Base-by-base conservation (phyloP, 768 basidiomycete species). In the Kwoniella mangroviensis region DNA sequence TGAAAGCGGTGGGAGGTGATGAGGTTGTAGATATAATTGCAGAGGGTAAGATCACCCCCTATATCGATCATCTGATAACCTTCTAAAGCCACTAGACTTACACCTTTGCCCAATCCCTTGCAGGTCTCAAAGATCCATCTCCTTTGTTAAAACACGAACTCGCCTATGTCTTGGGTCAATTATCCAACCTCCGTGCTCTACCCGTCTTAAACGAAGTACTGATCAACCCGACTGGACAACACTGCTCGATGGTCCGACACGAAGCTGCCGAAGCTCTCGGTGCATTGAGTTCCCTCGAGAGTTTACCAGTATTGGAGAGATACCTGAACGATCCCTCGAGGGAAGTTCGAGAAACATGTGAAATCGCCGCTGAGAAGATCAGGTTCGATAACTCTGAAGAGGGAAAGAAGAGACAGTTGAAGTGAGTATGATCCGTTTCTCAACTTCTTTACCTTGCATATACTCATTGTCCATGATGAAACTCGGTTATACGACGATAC, bases 211-310 rank as follows among this genome's bases (percentile, higher is more conserved):
- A 92, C 80, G 83, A 85, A 2, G 92, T 95, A 4, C 86, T 99
- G 45, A 85, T 87, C 71, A 86, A 94, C 78, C 90, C 95, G 81
- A 91, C 96, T 82, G 73, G 70, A 4, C 24, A 70, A 60, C 82
- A 83, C 58, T 81, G 82, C 53, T 90, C 93, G 0, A 99, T 99
- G 97, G 97, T 98, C 70, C 87, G 97, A 65, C 97, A 99, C 84
- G 97, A 99, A 92, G 94, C 96, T 60, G 97, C 97, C n/a, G 97
- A 99, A 84, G 97, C 97, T 10, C 91, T 99, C 86, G 97, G 95
- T 51, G 97, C 97, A 0, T 93, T 98, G 45, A 93, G 92, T 9
- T 85, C 88, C 22, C 77, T 86, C 1, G 74, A 84, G 0, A 92
- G 93, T 17, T 78, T 95, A 12, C 87, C 89, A 3, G 81, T 94